Evolutionary conservation across 1,139 yeast genomes (phyloP).

Genomic region (Saccharomyces hybrid): DNA sequence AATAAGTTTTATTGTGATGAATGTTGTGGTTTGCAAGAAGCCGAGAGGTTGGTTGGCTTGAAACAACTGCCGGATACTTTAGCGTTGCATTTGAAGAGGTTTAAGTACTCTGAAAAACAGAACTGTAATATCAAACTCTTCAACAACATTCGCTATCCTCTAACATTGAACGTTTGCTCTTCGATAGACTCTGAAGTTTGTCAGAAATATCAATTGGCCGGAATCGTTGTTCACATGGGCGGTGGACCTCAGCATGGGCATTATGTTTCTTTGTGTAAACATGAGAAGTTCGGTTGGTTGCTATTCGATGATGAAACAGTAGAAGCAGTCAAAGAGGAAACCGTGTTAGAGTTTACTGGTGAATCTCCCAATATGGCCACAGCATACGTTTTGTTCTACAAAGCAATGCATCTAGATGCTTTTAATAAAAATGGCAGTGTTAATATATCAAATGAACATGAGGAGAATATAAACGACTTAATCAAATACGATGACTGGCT

Average conservation of each 20-base stretch:
- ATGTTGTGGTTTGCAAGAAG: constrained; percentile 89
- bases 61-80: constrained; percentile 70
- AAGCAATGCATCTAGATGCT: constrained; percentile 26
- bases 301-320: constrained; percentile 93
- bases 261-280: constrained; percentile 79
- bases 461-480: constrained; percentile 21
- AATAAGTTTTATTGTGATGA: constrained; percentile 90
- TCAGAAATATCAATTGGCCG: constrained; percentile 69
- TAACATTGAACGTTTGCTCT: constrained; percentile 63
- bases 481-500: constrained; percentile 21
- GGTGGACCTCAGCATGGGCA: constrained; percentile 98
- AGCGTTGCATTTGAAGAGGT: constrained; percentile 80
- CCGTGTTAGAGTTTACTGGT: constrained; percentile 81
- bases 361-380: constrained; percentile 83
- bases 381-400: constrained; percentile 81
- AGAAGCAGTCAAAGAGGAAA: constrained; percentile 74
- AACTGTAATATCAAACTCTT: constrained; percentile 80
- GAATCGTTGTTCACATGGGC: constrained; percentile 89
- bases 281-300: constrained; percentile 77
- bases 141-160: constrained; percentile 76
- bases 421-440: background rate
- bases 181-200: constrained; percentile 47
- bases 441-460: constrained; percentile 5
- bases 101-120: constrained; percentile 78
- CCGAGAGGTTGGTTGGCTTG: constrained; percentile 80